Evolutionary conservation across 2,329 filamentous ascomycete genomes (phyloP).

Genomic region (Cercospora canescens): DNA sequence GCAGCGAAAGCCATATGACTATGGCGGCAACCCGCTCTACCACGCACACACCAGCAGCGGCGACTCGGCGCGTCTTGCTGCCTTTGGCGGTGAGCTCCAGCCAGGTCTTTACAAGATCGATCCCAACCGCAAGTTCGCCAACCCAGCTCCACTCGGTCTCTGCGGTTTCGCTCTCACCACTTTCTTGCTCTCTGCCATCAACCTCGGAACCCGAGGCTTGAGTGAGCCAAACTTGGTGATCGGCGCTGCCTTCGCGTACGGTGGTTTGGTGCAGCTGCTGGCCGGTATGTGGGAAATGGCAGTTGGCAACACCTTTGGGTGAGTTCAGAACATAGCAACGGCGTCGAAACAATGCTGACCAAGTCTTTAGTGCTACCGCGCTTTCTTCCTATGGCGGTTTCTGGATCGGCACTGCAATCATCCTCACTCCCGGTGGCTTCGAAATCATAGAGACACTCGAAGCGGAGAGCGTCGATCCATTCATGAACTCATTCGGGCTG

Average conservation of each 20-base stretch:
- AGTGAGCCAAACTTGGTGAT: slow-evolving; percentile 49
- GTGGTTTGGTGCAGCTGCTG: slow-evolving; percentile 52
- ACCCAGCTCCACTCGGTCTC: slow-evolving; percentile 61
- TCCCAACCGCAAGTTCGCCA: slow-evolving; percentile 36
- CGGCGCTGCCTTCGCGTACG: slow-evolving; percentile 51
- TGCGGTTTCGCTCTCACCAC: slow-evolving; percentile 67
- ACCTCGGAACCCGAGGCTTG: slow-evolving; percentile 47
- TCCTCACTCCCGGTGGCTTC: slow-evolving; percentile 56
- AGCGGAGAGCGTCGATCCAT: slow-evolving; percentile 40
- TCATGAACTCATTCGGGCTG: slow-evolving; percentile 56
- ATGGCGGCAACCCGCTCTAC: slow-evolving; percentile 54
- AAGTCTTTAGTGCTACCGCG: slow-evolving; percentile 59
- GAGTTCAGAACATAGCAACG: neutral
- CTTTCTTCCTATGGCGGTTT: slow-evolving; percentile 63
- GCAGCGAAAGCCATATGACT: slow-evolving; percentile 50
- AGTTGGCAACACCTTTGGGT: slow-evolving; percentile 9
- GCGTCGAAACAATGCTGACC: neutral
- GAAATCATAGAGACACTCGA: slow-evolving; percentile 50
- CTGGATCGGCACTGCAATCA: slow-evolving; percentile 62
- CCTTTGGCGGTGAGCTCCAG: slow-evolving; percentile 55
- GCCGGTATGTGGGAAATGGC: slow-evolving; percentile 54
- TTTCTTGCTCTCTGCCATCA: slow-evolving; percentile 58
- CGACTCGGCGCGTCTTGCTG: slow-evolving; percentile 48
- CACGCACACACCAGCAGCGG: slow-evolving; percentile 46
- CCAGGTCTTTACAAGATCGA: slow-evolving; percentile 49